These are phyloP conservation scores for Dactylellina cionopaga DNA, from an alignment of 2,329 filamentous ascomycete genomes.

Conservation along the genomic window DNA sequence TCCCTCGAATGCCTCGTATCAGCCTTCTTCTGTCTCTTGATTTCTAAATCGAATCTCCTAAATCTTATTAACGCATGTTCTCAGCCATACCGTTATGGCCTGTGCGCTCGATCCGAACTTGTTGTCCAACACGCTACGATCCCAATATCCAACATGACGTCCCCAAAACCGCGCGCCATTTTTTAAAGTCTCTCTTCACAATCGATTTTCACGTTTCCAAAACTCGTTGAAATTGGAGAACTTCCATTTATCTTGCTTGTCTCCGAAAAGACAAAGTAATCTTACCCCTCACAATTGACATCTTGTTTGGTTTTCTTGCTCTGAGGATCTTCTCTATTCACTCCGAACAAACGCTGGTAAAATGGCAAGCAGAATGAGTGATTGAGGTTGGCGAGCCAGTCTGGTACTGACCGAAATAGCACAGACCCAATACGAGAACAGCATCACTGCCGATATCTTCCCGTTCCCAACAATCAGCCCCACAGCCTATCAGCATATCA, in stretches of 20 bases:
- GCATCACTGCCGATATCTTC: conserved; percentile 52
- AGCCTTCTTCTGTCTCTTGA: conserved; percentile 21
- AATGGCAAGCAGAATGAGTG: conserved; percentile 43
- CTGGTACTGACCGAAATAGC: conserved; percentile 29
- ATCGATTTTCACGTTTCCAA: conserved; percentile 14
- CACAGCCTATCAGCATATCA: conserved; percentile 42
- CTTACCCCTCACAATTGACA: background rate
- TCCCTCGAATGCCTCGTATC: conserved; percentile 14
- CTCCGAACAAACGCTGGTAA: conserved; percentile 43
- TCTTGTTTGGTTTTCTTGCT: conserved; percentile 9
- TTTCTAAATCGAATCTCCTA: conserved; percentile 7
- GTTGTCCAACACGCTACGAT: conserved; percentile 41
- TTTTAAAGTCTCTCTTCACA: background rate
- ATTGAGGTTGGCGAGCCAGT: conserved; percentile 26
- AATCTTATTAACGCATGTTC: conserved; percentile 9
- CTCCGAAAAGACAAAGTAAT: conserved; percentile 8
- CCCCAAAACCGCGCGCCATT: conserved; percentile 25
- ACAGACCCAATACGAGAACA: conserved; percentile 38
- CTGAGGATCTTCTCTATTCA: background rate
- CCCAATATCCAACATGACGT: conserved; percentile 42
- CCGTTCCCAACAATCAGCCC: conserved; percentile 51
- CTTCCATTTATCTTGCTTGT: conserved; percentile 1
- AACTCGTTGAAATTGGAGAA: conserved; percentile 12
- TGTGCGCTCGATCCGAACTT: conserved; percentile 11
- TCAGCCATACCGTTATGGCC: background rate